Evolutionary conservation across 768 basidiomycete species (phyloP), one percentile per base, ranked within the genome.

Genomic region (Roridomyces roridus): DNA sequence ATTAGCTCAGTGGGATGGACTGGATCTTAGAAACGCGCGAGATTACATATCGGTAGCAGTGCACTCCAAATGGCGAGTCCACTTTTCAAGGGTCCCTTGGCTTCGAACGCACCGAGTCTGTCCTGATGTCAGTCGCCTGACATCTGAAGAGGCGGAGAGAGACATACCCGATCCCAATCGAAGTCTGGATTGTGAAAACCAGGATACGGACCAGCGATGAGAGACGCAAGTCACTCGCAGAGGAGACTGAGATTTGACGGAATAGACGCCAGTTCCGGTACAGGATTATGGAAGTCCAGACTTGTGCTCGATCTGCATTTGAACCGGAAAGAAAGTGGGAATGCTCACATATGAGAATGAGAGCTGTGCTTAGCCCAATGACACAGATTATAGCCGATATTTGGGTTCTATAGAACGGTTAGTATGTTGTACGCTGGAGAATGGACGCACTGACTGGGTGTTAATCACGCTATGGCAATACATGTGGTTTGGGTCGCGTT

Each of bases 221-320:
- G 20, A 51, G 49, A 21, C 49, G 56, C 17, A 57, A 24, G 7
- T 56, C 54, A 10, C 36, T 51, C 37, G 17, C 40, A 7, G n/a
- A 25, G 39, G 26, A 15, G 43, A 6, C 37, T 46, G 36, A 57
- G 49, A 2, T n/a, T n/a, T 39, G 35, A 24, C 56, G 56, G 9
- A 57, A 51, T 18, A 51, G 36, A 11, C 7, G 26, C 56, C 56
- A 57, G 17, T 57, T 57, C 8, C 56, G 49, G n/a, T 42, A 51
- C 26, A 57, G 37, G 12, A 51, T 57, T 3, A 45, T 35, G 8
- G 45, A 6, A 15, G 50, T 57, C 56, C 56, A 57, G 17, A 25
- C 56, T 57, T 24, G 20, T 15, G 23, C 37, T 9, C 15, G 6
- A 47, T 4, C 8, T 5, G 15, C 7, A 29, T 20, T 18, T 41